These are phyloP conservation scores for Globisporangium paddicum DNA, from an alignment of 352 stramenopile genomes.

Conservation along the genomic window DNA sequence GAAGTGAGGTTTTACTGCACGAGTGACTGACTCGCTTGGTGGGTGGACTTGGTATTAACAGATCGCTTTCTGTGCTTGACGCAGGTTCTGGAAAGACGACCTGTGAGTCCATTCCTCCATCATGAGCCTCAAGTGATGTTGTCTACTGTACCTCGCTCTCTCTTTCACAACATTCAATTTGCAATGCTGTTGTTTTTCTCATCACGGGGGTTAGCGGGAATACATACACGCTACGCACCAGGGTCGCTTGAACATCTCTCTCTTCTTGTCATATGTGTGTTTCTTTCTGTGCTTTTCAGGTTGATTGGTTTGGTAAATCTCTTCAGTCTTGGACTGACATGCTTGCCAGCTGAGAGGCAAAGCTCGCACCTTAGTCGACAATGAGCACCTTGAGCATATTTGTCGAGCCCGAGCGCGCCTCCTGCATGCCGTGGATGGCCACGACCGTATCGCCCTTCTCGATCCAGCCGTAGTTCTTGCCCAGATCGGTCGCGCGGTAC, in stretches of 20 bases:
- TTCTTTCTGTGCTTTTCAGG: background rate
- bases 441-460: conserved; percentile 87
- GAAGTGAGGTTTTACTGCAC: too few species aligned
- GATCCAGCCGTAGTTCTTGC: conserved; percentile 86
- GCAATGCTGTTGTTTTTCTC: background rate
- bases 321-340: background rate
- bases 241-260: background rate
- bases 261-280: background rate
- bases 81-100: conserved; percentile 12
- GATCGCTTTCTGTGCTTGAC: background rate
- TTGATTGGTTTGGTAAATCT: background rate
- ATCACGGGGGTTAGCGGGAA: background rate
- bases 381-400: conserved; percentile 92
- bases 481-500: conserved; percentile 82
- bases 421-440: conserved; percentile 86
- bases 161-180: background rate
- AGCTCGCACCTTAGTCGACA: conserved; percentile 53
- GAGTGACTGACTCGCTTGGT: too few species aligned
- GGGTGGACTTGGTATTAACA: background rate
- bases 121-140: too few species aligned
- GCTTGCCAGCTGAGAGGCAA: background rate
- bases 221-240: background rate
- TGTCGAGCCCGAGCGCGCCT: conserved; percentile 83
- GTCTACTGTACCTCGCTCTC: too few species aligned
- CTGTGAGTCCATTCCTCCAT: background rate